Conservation (phyloP, 495 filamentous ascomycete species). For the Hamigera avellanea region DNA sequence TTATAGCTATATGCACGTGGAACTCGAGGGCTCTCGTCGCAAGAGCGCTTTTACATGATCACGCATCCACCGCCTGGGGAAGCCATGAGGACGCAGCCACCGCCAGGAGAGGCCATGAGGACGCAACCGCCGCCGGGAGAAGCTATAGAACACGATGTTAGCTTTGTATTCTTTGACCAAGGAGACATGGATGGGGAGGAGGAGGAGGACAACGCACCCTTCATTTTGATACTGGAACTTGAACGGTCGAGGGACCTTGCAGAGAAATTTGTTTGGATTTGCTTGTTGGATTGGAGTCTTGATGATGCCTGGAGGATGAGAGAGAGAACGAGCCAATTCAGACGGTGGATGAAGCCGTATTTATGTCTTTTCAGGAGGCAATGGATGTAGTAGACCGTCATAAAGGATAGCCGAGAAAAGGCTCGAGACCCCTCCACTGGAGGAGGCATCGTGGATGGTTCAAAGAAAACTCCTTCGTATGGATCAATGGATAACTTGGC, state of each 20-base stretch:
- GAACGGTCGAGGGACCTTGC: too few relatives aligned
- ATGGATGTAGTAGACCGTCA: neutral
- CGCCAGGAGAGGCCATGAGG: neutral
- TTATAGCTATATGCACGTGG: too few relatives aligned
- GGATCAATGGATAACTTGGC: too few relatives aligned
- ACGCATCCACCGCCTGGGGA: slow-evolving; percentile 29
- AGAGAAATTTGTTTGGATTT: slow-evolving; percentile 8
- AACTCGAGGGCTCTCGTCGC: neutral
- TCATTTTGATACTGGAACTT: slow-evolving; percentile 20
- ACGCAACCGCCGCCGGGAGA: slow-evolving; percentile 1
- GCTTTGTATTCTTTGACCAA: slow-evolving; percentile 5
- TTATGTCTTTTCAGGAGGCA: slow-evolving; percentile 3
- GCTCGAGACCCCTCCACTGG: too few relatives aligned
- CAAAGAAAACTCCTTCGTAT: too few relatives aligned
- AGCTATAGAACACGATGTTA: slow-evolving; percentile 5
- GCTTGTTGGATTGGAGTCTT: slow-evolving; percentile 8
- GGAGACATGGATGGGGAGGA: neutral
- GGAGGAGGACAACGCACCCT: slow-evolving; percentile 15
- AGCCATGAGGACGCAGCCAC: slow-evolving; percentile 1
- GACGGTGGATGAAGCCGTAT: slow-evolving; percentile 3
- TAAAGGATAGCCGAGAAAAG: too few relatives aligned
- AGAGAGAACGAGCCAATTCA: slow-evolving; percentile 6
- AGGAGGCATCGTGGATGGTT: too few relatives aligned
- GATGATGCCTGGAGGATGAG: slow-evolving; percentile 2
- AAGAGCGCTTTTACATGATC: slow-evolving; percentile 20